Evolutionary conservation across 129 eudicot species (phyloP), one percentile per base, ranked within the genome.

Genomic region (Pulicaria dysenterica): DNA sequence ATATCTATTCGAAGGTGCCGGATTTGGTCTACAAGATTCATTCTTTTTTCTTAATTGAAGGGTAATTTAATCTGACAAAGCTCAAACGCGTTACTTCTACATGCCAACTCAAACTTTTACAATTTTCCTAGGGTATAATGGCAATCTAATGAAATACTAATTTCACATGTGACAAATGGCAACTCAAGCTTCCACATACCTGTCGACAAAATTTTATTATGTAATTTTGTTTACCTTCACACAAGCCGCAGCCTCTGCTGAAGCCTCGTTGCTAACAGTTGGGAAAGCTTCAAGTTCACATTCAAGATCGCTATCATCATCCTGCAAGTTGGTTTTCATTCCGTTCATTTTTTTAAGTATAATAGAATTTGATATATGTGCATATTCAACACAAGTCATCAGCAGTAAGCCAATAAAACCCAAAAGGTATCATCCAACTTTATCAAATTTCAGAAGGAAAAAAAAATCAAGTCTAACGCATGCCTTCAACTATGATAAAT

Each of bases 231-330:
- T 77, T 70, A 93, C 98, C 84, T 87, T 93, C 67, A 87, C 98
- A 57, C 87, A 93, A 31, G 96, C 91, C 5, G 88, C 89, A 65
- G 96, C 96, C 80, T 93, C 98, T 1, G 85, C 77, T 48, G 85
- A 83, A 87, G 91, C 92, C 77, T 93, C 96, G 31, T 69, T 74
- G 55, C 90, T 81, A 47, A 82, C 85, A 78, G 90, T 74, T 69
- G 98, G 98, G 58, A 85, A 84, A 58, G 92, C 84, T 82, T 93
- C 96, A 73, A 83, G 70, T 76, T 93, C 96, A 84, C 64, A 83
- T 62, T 93, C 98, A 46, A 93, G 74, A 79, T 93, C 98, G 85
- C 98, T 93, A 61, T 87, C 98, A 76, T 87, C 96, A 80, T 93
- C 96, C 98, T 93, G 83, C 66, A 72, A 79, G 9, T 62, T 56